A percentile compares a stretch with the other conserved stretches of the same genome.
Conservation (phyloP, 2,329 filamentous ascomycete genomes). For the Ploettnerulaceae sp. region DNA sequence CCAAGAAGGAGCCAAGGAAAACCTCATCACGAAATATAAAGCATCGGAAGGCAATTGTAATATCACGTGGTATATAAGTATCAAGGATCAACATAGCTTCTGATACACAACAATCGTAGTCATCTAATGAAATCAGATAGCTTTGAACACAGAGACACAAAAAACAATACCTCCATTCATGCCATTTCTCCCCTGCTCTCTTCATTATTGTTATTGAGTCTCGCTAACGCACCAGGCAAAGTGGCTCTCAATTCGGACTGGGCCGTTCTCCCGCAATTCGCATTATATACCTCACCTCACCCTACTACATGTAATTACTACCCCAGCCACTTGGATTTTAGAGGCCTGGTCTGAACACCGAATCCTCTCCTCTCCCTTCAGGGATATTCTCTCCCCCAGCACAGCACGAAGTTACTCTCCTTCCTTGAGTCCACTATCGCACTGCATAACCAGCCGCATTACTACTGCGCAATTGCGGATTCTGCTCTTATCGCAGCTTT, state of each 20-base stretch:
- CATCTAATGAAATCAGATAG: not conserved
- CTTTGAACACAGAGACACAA: too few species aligned
- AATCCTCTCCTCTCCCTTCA: constrained; percentile 9
- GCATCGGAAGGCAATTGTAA: not conserved
- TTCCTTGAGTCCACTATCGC: constrained; percentile 15
- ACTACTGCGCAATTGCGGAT: constrained; percentile 7
- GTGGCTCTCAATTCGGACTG: constrained; percentile 15
- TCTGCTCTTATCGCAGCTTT: constrained; percentile 10
- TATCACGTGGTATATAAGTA: not conserved
- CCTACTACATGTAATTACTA: too few species aligned
- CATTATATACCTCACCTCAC: not conserved
- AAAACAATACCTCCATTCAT: too few species aligned
- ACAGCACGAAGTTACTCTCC: constrained; percentile 1
- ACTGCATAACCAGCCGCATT: constrained; percentile 6
- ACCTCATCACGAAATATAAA: not conserved
- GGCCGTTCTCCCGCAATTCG: not conserved
- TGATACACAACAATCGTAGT: not conserved
- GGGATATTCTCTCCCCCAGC: constrained; percentile 12
- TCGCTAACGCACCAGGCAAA: too few species aligned
- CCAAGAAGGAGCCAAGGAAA: not conserved
- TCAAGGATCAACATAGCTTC: not conserved
- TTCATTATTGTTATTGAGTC: too few species aligned
- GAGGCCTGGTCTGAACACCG: too few species aligned
- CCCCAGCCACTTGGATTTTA: constrained; percentile 20
- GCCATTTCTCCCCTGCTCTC: too few species aligned